Conservation (phyloP, 139 green algal genomes). For the Helicosporidium sp. region DNA sequence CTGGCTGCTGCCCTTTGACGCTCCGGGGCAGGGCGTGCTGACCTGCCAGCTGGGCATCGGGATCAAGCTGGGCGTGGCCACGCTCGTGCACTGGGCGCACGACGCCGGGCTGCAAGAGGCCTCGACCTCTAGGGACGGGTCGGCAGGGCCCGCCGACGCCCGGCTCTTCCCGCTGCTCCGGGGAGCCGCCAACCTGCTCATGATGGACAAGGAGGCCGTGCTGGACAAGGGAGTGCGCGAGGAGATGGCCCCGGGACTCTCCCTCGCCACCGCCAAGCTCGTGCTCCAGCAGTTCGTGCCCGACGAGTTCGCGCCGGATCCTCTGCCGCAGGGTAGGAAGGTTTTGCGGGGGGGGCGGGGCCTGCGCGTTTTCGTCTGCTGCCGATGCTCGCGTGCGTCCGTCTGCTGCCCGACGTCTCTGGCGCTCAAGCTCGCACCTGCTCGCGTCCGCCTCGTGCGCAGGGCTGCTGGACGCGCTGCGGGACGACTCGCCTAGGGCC, state of each 20-base stretch:
- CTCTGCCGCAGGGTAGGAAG: slow-evolving; percentile 7
- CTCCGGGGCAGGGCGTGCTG: too few species aligned
- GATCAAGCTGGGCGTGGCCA: too few species aligned
- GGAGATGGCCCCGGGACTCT: too few species aligned
- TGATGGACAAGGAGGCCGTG: slow-evolving; percentile 55
- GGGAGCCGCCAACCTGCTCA: slow-evolving; percentile 54
- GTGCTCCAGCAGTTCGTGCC: slow-evolving; percentile 40
- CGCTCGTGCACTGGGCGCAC: too few species aligned
- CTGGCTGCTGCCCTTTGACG: too few species aligned
- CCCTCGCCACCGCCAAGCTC: too few species aligned
- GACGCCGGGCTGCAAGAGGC: too few species aligned
- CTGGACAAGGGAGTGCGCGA: too few species aligned
- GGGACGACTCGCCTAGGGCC: slow-evolving; percentile 10
- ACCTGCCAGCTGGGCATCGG: too few species aligned
- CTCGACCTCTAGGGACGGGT: too few species aligned
- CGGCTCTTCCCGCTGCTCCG: slow-evolving; percentile 50
- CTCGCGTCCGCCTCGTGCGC: background rate
- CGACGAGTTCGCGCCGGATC: slow-evolving; percentile 27
- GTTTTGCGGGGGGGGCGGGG: background rate
- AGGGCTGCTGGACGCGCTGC: slow-evolving; percentile 20
- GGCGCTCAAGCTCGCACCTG: background rate
- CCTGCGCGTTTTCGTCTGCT: background rate
- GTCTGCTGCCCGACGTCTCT: background rate
- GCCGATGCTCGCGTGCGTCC: background rate
- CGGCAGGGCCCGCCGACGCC: too few species aligned